These are phyloP conservation scores for Takakia lepidozioides DNA, from an alignment of 225 moss, liverwort and hornwort species.

Conservation along the genomic window DNA sequence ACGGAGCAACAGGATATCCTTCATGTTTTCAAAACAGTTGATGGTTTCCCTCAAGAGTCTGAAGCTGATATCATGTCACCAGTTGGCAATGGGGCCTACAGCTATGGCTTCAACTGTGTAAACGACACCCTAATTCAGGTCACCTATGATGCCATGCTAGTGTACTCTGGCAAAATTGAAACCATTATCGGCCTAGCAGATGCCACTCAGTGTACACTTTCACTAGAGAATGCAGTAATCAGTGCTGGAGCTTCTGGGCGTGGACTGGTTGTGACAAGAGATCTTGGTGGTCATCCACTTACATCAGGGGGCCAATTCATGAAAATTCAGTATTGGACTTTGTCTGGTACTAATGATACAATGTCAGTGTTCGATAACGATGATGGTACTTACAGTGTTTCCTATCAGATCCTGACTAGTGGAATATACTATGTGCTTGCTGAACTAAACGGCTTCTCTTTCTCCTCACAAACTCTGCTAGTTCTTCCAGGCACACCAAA, in stretches of 20 bases:
- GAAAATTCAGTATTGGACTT: conserved; percentile 20
- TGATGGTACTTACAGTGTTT: conserved; percentile 36
- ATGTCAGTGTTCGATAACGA: conserved; percentile 28
- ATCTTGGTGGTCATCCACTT: conserved; percentile 37
- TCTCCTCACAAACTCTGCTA: conserved; percentile 26
- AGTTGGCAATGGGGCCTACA: conserved; percentile 32
- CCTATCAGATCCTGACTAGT: conserved; percentile 27
- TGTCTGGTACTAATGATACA: conserved; percentile 18
- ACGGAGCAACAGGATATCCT: conserved; percentile 18
- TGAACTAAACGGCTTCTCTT: conserved; percentile 17
- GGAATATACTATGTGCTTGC: conserved; percentile 35
- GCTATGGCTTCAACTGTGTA: conserved; percentile 27
- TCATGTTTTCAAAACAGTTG: conserved; percentile 26
- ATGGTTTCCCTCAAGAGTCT: conserved; percentile 29
- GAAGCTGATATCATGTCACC: conserved; percentile 18
- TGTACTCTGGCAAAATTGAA: conserved; percentile 21
- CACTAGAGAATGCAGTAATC: conserved; percentile 6
- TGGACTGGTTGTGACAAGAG: conserved; percentile 17
- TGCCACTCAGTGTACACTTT: conserved; percentile 25
- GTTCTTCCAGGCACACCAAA: conserved; percentile 29
- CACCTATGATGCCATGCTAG: conserved; percentile 18
- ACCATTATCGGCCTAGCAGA: conserved; percentile 26
- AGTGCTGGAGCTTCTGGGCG: conserved; percentile 29
- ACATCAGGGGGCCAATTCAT: conserved; percentile 23
- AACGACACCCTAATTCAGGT: conserved; percentile 26